A percentile compares a stretch with the other conserved stretches of the same genome.
These are phyloP conservation scores for Sanghuangporus sanghuang DNA, from an alignment of 1,284 basidiomycete genomes.

Conservation along the genomic window DNA sequence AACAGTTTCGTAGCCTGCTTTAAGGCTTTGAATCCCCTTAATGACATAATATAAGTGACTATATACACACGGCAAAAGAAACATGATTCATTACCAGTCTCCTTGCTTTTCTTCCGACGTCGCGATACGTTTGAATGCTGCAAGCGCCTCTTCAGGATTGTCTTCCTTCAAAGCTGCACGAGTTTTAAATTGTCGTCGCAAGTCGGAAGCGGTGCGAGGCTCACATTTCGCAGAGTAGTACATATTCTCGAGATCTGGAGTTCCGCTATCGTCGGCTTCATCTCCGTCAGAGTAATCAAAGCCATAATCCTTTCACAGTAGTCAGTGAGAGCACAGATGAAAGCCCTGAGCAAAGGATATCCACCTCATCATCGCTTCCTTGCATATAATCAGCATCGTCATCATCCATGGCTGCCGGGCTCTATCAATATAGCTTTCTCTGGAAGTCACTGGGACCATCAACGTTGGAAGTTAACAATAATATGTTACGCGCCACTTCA, in stretches of 20 bases:
- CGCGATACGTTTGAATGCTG: constrained; percentile 84
- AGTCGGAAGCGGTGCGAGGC: constrained; percentile 22
- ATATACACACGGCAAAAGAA: not conserved
- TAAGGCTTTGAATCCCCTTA: constrained; percentile 97
- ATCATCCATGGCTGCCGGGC: constrained; percentile 58
- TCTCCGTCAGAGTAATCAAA: constrained; percentile 96
- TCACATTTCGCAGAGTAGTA: constrained; percentile 97
- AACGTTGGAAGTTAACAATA: not conserved
- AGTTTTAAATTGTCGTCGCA: not conserved
- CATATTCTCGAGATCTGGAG: constrained; percentile 96
- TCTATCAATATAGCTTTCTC: not conserved
- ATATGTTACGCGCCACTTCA: no score
- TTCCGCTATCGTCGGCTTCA: constrained; percentile 73
- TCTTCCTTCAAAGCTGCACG: constrained; percentile 84
- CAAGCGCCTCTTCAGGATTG: constrained; percentile 82
- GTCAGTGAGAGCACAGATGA: constrained; percentile 12
- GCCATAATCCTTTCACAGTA: constrained; percentile 73
- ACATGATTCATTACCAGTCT: constrained; percentile 65
- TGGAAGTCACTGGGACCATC: not conserved
- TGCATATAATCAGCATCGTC: constrained; percentile 90
- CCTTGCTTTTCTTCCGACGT: constrained; percentile 87
- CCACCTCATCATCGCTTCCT: constrained; percentile 75
- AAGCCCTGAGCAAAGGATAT: constrained; percentile 6
- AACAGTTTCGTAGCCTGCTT: constrained; percentile 97
- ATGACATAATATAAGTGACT: not conserved